phyloP scores from a whole-genome alignment of 495 filamentous ascomycete genomes.

The Penicillium daleae region DNA sequence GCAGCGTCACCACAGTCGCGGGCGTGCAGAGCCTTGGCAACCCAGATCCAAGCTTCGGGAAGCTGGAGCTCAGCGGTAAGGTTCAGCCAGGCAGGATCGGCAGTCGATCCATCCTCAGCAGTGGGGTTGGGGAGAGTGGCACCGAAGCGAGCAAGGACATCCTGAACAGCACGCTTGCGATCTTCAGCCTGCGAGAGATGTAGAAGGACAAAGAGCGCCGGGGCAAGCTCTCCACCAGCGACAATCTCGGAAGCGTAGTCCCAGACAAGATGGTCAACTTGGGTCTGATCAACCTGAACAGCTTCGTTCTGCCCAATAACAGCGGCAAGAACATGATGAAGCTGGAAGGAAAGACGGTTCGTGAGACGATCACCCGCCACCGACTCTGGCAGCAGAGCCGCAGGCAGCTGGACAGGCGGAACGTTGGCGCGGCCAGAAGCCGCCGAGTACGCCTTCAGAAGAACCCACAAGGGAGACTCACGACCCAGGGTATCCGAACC shows the following conservation, averaged over 20 bases:
- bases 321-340: constrained; percentile 61
- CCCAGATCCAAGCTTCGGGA: constrained; percentile 78
- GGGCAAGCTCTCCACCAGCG: constrained; percentile 66
- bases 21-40: constrained; percentile 83
- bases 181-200: constrained; percentile 68
- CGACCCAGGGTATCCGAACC: constrained; percentile 51
- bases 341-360: constrained; percentile 79
- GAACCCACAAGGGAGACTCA: constrained; percentile 82
- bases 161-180: constrained; percentile 68
- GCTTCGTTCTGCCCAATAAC: constrained; percentile 53
- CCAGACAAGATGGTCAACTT: constrained; percentile 66
- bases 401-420: constrained; percentile 36
- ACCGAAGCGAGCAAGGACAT: constrained; percentile 64
- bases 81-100: constrained; percentile 52
- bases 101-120: constrained; percentile 51
- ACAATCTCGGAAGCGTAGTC: constrained; percentile 76
- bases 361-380: constrained; percentile 71
- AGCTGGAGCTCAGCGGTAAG: constrained; percentile 66
- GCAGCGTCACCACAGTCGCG: constrained; percentile 66
- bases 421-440: constrained; percentile 30
- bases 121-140: constrained; percentile 56
- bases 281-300: constrained; percentile 37
- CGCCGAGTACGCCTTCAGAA: constrained; percentile 77
- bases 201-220: constrained; percentile 73
- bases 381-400: constrained; percentile 47